These are phyloP conservation scores for Xylaria arbuscula DNA, from an alignment of 2,329 filamentous ascomycete genomes.

Conservation along the genomic window DNA sequence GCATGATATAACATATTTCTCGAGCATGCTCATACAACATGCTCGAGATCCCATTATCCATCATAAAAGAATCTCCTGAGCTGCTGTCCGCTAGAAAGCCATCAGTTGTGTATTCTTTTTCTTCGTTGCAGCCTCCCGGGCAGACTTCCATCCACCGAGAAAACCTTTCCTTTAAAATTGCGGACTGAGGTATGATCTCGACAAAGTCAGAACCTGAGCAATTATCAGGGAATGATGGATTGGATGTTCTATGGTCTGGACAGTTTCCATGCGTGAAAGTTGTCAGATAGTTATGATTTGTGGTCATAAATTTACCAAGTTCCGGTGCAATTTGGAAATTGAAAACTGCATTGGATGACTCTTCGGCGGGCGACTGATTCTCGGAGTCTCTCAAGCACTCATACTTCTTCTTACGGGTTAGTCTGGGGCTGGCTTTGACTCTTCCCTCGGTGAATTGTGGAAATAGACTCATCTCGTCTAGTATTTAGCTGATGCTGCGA, in stretches of 20 bases:
- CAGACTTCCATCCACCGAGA: slow-evolving; percentile 14
- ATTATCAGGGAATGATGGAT: background rate
- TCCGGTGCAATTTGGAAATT: slow-evolving; percentile 11
- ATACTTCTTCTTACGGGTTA: background rate
- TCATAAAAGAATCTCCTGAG: background rate
- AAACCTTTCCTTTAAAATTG: background rate
- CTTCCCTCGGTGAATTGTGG: background rate
- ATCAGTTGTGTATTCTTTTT: no score
- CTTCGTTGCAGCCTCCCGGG: slow-evolving; percentile 19
- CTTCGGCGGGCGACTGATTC: background rate
- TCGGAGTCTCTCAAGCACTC: background rate
- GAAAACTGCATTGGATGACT: no score
- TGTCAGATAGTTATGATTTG: background rate
- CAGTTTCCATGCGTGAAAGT: background rate
- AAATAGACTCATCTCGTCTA: background rate
- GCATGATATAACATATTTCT: background rate
- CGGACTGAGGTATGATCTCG: background rate
- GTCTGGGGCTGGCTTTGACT: background rate
- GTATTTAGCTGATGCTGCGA: background rate
- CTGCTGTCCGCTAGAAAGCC: no score
- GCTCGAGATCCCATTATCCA: background rate
- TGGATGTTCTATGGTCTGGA: background rate
- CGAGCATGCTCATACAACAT: background rate
- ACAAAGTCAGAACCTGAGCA: background rate
- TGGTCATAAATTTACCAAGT: background rate